Percentiles rank a stretch among this genome's conserved stretches.
phyloP scores from a whole-genome alignment of 768 basidiomycete species.

The Termitomyces sp. region DNA sequence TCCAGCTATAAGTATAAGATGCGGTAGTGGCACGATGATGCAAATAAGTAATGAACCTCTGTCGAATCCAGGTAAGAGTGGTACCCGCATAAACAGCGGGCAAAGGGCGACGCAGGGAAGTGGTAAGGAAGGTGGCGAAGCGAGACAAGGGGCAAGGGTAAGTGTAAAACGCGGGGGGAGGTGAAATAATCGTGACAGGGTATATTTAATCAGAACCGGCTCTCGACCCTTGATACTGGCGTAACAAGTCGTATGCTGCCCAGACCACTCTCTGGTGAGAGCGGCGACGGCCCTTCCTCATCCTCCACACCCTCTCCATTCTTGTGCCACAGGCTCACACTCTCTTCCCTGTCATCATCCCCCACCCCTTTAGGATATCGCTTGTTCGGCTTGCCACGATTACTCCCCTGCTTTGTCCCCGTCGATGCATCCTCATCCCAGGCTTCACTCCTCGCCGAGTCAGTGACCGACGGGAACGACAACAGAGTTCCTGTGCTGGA shows the following conservation, averaged over 20 bases:
- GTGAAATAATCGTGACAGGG: neutral
- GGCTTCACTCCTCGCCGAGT: conserved; percentile 39
- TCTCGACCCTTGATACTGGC: conserved; percentile 1
- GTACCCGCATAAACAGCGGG: neutral
- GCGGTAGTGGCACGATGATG: neutral
- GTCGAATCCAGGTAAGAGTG: conserved; percentile 1
- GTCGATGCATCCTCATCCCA: conserved; percentile 33
- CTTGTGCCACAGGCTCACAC: conserved; percentile 47
- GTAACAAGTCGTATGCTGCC: conserved; percentile 16
- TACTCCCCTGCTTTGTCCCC: conserved; percentile 19
- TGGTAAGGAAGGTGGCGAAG: neutral
- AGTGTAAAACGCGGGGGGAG: neutral
- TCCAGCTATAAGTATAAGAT: conserved; percentile 11
- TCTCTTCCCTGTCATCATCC: conserved; percentile 61
- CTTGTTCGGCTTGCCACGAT: conserved; percentile 35
- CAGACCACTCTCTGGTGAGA: conserved; percentile 3
- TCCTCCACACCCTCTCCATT: conserved; percentile 21
- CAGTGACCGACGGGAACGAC: conserved; percentile 52
- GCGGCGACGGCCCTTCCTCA: conserved; percentile 4
- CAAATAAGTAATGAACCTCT: conserved; percentile 6
- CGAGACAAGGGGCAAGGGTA: neutral
- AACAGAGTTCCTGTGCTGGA: conserved; percentile 32
- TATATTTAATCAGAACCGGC: conserved; percentile 11
- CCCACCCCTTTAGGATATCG: conserved; percentile 47
- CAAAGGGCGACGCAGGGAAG: neutral